Evolutionary conservation across 2,329 filamentous ascomycete species (phyloP), one percentile per base, ranked within the genome.

Genomic region (Colletotrichum orchidophilum): DNA sequence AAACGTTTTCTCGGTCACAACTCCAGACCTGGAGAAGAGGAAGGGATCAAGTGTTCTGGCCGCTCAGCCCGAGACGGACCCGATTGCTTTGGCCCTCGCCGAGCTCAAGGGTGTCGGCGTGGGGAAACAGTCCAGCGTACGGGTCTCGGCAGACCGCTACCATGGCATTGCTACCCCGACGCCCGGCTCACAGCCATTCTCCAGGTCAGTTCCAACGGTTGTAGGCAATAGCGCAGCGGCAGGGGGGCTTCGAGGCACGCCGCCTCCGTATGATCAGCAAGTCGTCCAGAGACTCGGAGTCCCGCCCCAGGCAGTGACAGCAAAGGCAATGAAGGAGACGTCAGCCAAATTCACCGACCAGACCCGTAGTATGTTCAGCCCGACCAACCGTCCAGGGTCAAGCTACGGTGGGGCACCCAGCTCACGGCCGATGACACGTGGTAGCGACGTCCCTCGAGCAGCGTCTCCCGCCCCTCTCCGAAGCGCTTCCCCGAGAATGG

Each of bases 121-220:
- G 13, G 88, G 86, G 18, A 98, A 98, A 81, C 92, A 95, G 75
- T 89, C 94, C 7, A 92, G 91, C 3, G 87, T 89, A 59, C 91
- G 97, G n/a, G 90, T 97, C 71, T 97, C 96, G n/a, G 96, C 95
- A 21, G 97, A 99, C 80, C 91, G 94, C 72, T 98, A 97, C 81
- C 94, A 97, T 78, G 96, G 96, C n/a, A 92, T 99, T 73, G 86
- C 93, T 13, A 97, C 96, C 1, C 96, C 96, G 5, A 91, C 88
- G 7, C 93, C 89, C 1, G 86, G 85, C 8, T 78, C 79, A 55
- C 84, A 83, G 57, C 78, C 81, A 7, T 79, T 82, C 66, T 81
- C 84, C 29, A 83, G 86, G 58, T 82, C 85, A 2, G 82, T 83
- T 3, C 81, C 82, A 24, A 66, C 78, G 13, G 77, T 82, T 2